Percentiles rank a stretch among this genome's conserved stretches.
These are phyloP conservation scores for Scopulariopsis brevicaulis DNA, from an alignment of 2,329 filamentous ascomycete genomes.

Conservation along the genomic window DNA sequence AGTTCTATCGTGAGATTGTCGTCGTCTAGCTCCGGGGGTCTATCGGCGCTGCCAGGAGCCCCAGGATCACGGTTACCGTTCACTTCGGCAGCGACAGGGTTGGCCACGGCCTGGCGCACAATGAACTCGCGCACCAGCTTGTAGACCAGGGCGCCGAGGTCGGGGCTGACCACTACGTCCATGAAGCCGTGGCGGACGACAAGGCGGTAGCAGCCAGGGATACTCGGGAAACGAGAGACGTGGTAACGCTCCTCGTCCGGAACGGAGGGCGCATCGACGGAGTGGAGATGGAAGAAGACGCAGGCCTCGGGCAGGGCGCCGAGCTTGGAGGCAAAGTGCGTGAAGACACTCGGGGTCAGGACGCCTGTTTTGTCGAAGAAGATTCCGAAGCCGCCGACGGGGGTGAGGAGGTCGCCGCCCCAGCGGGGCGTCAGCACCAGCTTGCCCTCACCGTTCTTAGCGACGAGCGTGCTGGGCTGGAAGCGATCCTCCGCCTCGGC, in stretches of 20 bases:
- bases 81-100: slow-evolving; percentile 1
- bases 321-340: slow-evolving; percentile 63
- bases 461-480: slow-evolving; percentile 22
- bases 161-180: slow-evolving; percentile 56
- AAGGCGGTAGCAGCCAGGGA: slow-evolving; percentile 57
- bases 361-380: slow-evolving; percentile 71
- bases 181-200: slow-evolving; percentile 63
- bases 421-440: slow-evolving; percentile 23
- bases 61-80: too few relatives aligned
- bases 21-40: too few relatives aligned
- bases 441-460: slow-evolving; percentile 7
- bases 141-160: slow-evolving; percentile 48
- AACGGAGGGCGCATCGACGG: slow-evolving; percentile 47
- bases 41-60: too few relatives aligned
- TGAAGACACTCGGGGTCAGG: slow-evolving; percentile 53
- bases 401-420: slow-evolving; percentile 29
- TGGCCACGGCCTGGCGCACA: slow-evolving; percentile 13
- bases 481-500: slow-evolving; percentile 50
- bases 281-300: slow-evolving; percentile 65
- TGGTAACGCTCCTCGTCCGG: slow-evolving; percentile 33
- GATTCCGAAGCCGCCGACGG: slow-evolving; percentile 50
- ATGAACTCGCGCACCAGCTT: slow-evolving; percentile 45
- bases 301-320: slow-evolving; percentile 53
- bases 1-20: slow-evolving; percentile 22
- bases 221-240: slow-evolving; percentile 25